phyloP scores from a whole-genome alignment of 179 eudicot genomes.

The Sideroxylon spinosum region DNA sequence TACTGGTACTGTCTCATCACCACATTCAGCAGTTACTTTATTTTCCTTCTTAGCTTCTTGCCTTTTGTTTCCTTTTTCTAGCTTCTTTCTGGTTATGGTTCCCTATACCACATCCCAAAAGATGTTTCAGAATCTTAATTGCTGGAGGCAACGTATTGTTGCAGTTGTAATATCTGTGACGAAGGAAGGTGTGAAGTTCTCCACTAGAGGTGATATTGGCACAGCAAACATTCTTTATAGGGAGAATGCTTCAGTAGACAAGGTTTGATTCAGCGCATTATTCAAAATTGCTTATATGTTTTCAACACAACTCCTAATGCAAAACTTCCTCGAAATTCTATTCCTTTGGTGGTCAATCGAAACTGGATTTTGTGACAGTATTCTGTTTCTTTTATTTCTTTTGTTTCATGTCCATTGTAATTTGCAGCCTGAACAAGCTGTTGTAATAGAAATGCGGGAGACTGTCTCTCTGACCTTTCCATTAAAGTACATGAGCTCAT shows the following conservation, averaged over 20 bases:
- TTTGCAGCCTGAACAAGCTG: slow-evolving; percentile 69
- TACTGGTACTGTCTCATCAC: slow-evolving; percentile 23
- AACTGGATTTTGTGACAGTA: background rate
- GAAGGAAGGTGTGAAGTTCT: slow-evolving; percentile 76
- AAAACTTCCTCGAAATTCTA: background rate
- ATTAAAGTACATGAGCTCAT: slow-evolving; percentile 67
- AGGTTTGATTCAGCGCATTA: slow-evolving; percentile 34
- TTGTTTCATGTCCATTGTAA: background rate
- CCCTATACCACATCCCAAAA: background rate
- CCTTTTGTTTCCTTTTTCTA: background rate
- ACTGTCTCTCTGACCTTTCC: slow-evolving; percentile 66
- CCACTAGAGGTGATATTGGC: slow-evolving; percentile 70
- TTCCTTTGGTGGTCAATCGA: background rate
- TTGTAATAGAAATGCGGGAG: slow-evolving; percentile 64
- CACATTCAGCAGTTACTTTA: background rate
- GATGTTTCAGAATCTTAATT: background rate
- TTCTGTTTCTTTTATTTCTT: background rate
- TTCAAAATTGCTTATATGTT: background rate
- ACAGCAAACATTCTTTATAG: slow-evolving; percentile 64
- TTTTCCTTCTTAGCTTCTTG: background rate
- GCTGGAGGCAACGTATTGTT: background rate
- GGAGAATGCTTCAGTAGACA: slow-evolving; percentile 70
- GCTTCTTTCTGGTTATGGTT: background rate
- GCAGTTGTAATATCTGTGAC: slow-evolving; percentile 74
- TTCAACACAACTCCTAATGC: background rate